A percentile compares a stretch with the other conserved stretches of the same genome.
Conservation (phyloP, 1,284 basidiomycete genomes). For the Sanguinoderma infundibulare region DNA sequence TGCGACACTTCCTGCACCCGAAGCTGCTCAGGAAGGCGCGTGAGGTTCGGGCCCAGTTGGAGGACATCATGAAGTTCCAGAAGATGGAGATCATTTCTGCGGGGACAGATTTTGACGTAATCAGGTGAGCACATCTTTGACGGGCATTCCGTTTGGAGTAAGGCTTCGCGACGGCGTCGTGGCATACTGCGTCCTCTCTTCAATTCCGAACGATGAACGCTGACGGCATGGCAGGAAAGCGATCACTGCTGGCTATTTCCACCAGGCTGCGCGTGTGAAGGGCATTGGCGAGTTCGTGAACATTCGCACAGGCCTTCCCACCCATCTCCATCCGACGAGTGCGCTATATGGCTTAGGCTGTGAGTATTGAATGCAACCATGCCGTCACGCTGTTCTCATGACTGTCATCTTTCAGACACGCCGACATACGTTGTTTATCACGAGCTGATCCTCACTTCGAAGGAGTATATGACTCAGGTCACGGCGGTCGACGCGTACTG, state of each 20-base stretch:
- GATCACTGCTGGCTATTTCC: constrained; percentile 98
- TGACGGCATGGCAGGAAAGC: constrained; percentile 73
- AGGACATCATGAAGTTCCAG: constrained; percentile 99
- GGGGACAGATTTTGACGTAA: constrained; percentile 94
- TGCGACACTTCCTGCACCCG: constrained; percentile 95
- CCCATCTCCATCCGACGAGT: constrained; percentile 94
- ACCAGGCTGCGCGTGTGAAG: constrained; percentile 97
- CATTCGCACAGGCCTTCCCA: constrained; percentile 92
- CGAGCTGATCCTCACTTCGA: constrained; percentile 92
- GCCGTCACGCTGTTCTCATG: constrained; percentile 14
- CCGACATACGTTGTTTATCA: constrained; percentile 98
- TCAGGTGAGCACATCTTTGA: constrained; percentile 58
- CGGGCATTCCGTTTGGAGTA: neutral
- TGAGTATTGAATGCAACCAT: constrained; percentile 42
- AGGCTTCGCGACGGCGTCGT: neutral
- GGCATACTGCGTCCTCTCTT: neutral
- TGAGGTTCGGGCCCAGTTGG: constrained; percentile 95
- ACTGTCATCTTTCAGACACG: constrained; percentile 61
- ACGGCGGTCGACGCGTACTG: constrained; percentile 95
- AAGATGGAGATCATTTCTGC: constrained; percentile 91
- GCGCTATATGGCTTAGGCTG: constrained; percentile 96
- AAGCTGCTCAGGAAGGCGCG: constrained; percentile 94
- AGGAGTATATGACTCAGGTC: constrained; percentile 97
- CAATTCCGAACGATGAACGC: neutral
- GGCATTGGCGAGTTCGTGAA: constrained; percentile 99